Evolutionary conservation across 192 early-diverging fungal species (phyloP).

Genomic region (Chytriomyces hyalinus): DNA sequence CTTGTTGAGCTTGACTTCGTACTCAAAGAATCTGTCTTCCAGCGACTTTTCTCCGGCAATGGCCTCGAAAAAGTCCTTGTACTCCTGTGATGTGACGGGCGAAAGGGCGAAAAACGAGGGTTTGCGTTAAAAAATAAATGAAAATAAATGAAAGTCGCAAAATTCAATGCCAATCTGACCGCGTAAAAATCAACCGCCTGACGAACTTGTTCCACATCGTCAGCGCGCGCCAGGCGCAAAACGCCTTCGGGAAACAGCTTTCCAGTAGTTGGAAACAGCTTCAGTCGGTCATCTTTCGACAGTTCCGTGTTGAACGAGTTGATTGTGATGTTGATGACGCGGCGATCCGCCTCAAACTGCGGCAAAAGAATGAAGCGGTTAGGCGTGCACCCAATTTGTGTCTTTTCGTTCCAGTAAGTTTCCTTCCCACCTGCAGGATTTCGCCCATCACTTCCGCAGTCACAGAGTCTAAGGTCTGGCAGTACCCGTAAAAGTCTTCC

Average conservation of each 20-base stretch:
- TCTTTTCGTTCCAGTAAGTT: not conserved
- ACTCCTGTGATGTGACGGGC: constrained; percentile 65
- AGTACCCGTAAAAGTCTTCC: constrained; percentile 96
- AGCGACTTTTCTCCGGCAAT: constrained; percentile 72
- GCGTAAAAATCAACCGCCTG: constrained; percentile 78
- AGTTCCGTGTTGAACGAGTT: constrained; percentile 99
- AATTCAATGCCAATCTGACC: constrained; percentile 50
- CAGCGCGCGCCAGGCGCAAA: constrained; percentile 77
- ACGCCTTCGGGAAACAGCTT: constrained; percentile 92
- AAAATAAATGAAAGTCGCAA: constrained; percentile 1
- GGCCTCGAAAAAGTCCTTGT: constrained; percentile 83
- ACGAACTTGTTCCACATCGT: constrained; percentile 96
- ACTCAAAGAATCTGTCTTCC: constrained; percentile 95
- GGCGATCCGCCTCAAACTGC: constrained; percentile 97
- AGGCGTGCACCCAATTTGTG: not conserved
- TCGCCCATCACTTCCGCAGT: constrained; percentile 94
- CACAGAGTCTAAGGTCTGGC: constrained; percentile 76
- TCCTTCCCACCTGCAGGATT: constrained; percentile 72
- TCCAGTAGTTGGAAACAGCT: constrained; percentile 91
- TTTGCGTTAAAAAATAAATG: not conserved
- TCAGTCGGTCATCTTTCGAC: constrained; percentile 92
- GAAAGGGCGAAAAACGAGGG: not conserved
- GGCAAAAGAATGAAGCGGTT: not conserved
- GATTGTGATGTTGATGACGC: constrained; percentile 98
- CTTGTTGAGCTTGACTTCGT: constrained; percentile 94